Percentiles rank a stretch among this genome's conserved stretches.
These are phyloP conservation scores for Salvia sclarea DNA, from an alignment of 305 asterid genomes.

Conservation along the genomic window DNA sequence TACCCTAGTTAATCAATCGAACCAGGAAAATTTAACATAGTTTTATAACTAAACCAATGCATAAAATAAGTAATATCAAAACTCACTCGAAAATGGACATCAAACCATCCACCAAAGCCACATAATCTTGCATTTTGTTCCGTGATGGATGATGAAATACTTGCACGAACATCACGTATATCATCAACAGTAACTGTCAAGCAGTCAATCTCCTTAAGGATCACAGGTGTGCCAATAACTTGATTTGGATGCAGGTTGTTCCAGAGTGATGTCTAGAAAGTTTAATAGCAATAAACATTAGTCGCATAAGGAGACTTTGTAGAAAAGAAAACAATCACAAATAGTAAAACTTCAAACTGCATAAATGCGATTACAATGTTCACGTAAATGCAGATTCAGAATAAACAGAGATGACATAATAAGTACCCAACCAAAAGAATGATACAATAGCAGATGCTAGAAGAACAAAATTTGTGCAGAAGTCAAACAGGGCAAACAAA, in stretches of 20 bases:
- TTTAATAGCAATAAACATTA: slow-evolving; percentile 28
- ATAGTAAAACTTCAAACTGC: neutral
- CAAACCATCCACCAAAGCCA: slow-evolving; percentile 97
- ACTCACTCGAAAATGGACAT: slow-evolving; percentile 95
- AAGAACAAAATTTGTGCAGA: neutral
- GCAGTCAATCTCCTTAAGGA: slow-evolving; percentile 87
- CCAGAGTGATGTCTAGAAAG: slow-evolving; percentile 79
- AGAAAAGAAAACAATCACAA: slow-evolving; percentile 18
- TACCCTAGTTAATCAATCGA: slow-evolving; percentile 55
- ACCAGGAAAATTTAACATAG: slow-evolving; percentile 13
- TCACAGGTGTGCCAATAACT: slow-evolving; percentile 75
- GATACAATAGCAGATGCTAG: neutral
- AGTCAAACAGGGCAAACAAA: slow-evolving; percentile 5
- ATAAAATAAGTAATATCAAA: slow-evolving; percentile 18
- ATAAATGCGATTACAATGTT: neutral
- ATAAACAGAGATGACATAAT: slow-evolving; percentile 14
- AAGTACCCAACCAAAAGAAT: neutral
- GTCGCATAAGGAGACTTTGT: slow-evolving; percentile 15
- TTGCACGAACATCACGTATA: slow-evolving; percentile 53
- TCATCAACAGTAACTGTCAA: slow-evolving; percentile 60
- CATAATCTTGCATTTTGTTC: slow-evolving; percentile 59
- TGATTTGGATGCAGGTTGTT: slow-evolving; percentile 89
- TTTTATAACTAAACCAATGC: slow-evolving; percentile 3
- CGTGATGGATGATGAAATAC: slow-evolving; percentile 66
- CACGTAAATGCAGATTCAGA: slow-evolving; percentile 6